These are phyloP conservation scores for Tylopilus sp. DNA, from an alignment of 768 basidiomycete genomes.

Conservation along the genomic window DNA sequence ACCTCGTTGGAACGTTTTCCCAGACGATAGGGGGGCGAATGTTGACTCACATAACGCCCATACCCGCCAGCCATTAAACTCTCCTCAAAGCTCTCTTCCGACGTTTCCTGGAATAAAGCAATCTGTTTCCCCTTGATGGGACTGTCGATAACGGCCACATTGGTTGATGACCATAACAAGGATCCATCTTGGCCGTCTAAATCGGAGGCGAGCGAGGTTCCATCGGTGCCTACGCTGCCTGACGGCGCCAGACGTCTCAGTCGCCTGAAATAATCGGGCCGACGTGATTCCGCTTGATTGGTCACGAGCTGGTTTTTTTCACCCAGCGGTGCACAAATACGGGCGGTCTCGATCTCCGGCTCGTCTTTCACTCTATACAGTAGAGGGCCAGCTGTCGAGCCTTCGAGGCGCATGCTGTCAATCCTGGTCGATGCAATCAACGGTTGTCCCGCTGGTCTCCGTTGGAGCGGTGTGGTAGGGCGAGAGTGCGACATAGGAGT, in stretches of 20 bases:
- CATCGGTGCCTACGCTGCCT: conserved; percentile 30
- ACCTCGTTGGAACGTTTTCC: not conserved
- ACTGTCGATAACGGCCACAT: conserved; percentile 64
- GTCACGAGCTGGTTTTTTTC: conserved; percentile 51
- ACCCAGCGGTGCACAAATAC: conserved; percentile 51
- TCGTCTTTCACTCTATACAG: conserved; percentile 14
- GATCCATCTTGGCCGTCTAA: conserved; percentile 9
- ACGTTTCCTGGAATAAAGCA: conserved; percentile 77
- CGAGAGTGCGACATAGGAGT: conserved; percentile 12
- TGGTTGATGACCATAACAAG: conserved; percentile 20
- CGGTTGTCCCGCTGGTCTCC: not conserved
- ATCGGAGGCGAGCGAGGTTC: conserved; percentile 10
- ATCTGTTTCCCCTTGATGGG: conserved; percentile 70
- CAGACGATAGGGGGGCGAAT: not conserved
- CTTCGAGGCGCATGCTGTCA: not conserved
- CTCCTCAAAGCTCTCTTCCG: conserved; percentile 82
- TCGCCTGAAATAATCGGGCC: conserved; percentile 72
- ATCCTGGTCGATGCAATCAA: not conserved
- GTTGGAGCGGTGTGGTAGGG: conserved; percentile 12
- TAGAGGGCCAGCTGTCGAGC: not conserved
- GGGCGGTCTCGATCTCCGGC: conserved; percentile 55
- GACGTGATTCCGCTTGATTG: conserved; percentile 51
- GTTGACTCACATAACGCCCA: conserved; percentile 61
- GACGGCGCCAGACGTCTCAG: conserved; percentile 41
- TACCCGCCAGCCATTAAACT: conserved; percentile 82